Evolutionary conservation across 1,284 basidiomycete genomes (phyloP).

Genomic region (Sporisorium reilianum): DNA sequence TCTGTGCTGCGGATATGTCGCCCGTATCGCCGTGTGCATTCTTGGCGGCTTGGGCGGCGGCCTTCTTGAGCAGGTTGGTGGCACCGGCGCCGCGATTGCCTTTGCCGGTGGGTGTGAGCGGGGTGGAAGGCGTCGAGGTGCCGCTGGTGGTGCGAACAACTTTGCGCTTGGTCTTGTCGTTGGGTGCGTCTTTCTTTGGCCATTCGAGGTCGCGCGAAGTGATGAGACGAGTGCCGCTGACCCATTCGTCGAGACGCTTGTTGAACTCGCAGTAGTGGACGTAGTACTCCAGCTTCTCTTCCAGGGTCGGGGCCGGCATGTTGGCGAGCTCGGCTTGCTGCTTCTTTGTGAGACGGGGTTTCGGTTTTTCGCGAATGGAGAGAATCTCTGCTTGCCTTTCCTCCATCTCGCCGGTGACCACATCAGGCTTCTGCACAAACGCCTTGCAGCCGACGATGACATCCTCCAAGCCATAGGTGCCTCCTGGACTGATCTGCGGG

Average conservation of each 20-base stretch:
- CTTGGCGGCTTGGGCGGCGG: constrained; percentile 77
- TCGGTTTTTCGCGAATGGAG: constrained; percentile 63
- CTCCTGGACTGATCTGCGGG: constrained; percentile 51
- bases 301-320: constrained; percentile 46
- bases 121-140: constrained; percentile 45
- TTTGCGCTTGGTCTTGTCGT: constrained; percentile 71
- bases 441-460: constrained; percentile 63
- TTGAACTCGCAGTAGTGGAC: constrained; percentile 63
- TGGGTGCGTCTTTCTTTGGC: constrained; percentile 76
- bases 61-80: constrained; percentile 78
- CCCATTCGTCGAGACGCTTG: constrained; percentile 94
- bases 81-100: constrained; percentile 29
- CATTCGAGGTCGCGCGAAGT: constrained; percentile 89
- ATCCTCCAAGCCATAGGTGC: constrained; percentile 62
- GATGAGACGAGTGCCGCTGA: constrained; percentile 87
- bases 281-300: constrained; percentile 60
- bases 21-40: constrained; percentile 71
- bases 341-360: constrained; percentile 56
- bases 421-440: constrained; percentile 65
- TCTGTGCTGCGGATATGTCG: constrained; percentile 70
- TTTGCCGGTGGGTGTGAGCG: constrained; percentile 47
- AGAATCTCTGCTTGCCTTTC: constrained; percentile 67
- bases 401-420: constrained; percentile 62
- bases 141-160: constrained; percentile 47
- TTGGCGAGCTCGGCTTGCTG: constrained; percentile 47